phyloP scores from a whole-genome alignment of 768 basidiomycete genomes.

The Russula lepida region DNA sequence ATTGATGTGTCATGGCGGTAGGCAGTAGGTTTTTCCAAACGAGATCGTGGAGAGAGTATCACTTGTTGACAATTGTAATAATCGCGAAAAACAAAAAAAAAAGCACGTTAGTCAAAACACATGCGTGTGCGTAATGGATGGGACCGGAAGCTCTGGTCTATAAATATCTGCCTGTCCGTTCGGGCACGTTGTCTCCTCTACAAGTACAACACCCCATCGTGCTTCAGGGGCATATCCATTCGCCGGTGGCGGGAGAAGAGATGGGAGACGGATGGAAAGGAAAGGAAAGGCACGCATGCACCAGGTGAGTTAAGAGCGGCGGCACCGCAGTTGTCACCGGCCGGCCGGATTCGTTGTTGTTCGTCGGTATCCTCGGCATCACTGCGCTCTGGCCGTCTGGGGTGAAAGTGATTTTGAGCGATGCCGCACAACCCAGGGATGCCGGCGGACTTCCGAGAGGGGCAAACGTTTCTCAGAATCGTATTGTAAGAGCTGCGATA shows the following conservation, averaged over 20 bases:
- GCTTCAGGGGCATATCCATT: not conserved
- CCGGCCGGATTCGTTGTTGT: not conserved
- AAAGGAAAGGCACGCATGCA: too few relatives aligned
- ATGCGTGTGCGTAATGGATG: not conserved
- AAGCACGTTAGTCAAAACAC: not conserved
- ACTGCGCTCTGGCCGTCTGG: not conserved
- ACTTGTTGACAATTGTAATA: not conserved
- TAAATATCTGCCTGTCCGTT: not conserved
- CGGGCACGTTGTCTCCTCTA: not conserved
- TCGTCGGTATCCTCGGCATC: not conserved
- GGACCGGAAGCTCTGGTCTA: not conserved
- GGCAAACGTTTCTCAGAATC: constrained; percentile 37
- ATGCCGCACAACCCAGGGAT: constrained; percentile 35
- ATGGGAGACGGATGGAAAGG: too few relatives aligned
- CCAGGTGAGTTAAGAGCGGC: not conserved
- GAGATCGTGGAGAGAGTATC: not conserved
- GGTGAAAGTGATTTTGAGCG: constrained; percentile 19
- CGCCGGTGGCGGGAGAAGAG: not conserved
- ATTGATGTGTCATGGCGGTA: too few relatives aligned
- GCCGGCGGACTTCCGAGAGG: constrained; percentile 34
- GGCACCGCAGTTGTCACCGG: not conserved
- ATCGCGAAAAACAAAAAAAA: not conserved
- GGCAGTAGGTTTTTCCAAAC: too few relatives aligned
- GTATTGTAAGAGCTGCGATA: constrained; percentile 65
- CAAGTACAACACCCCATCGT: not conserved